Conservation (phyloP, 2,329 filamentous ascomycete species). For the Neophaeococcomyces mojaviensis region DNA sequence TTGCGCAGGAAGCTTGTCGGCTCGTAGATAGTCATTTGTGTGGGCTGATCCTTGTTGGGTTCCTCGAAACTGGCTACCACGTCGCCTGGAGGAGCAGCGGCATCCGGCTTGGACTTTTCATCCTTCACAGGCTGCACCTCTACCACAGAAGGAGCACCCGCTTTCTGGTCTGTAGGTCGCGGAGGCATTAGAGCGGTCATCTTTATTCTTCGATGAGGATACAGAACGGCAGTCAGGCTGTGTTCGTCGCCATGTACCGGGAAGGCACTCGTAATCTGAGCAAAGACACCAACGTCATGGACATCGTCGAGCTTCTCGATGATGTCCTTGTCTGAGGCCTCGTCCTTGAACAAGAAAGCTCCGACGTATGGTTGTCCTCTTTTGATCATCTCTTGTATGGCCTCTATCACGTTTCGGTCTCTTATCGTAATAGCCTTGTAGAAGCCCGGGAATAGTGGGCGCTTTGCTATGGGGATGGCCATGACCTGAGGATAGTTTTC, state of each 20-base stretch:
- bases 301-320: conserved; percentile 88
- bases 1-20: conserved; percentile 86
- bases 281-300: conserved; percentile 93
- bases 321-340: conserved; percentile 84
- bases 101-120: conserved; percentile 47
- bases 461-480: conserved; percentile 89
- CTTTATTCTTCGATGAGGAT: conserved; percentile 90
- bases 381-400: conserved; percentile 95
- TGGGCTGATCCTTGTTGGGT: conserved; percentile 47
- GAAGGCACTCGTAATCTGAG: conserved; percentile 94
- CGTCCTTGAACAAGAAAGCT: conserved; percentile 94
- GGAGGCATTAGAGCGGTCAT: conserved; percentile 77
- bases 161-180: conserved; percentile 27
- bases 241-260: conserved; percentile 79
- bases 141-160: conserved; percentile 27
- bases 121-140: conserved; percentile 36
- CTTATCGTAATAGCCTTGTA: conserved; percentile 98
- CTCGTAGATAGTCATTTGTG: conserved; percentile 60
- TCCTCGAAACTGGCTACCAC: conserved; percentile 98
- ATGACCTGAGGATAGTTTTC: conserved; percentile 97
- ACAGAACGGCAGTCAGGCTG: conserved; percentile 84
- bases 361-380: conserved; percentile 94
- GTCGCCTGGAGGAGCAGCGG: conserved; percentile 67
- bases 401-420: conserved; percentile 81
- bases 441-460: conserved; percentile 92